Conservation (phyloP, 768 basidiomycete species). For the Nidularia pulvinata region DNA sequence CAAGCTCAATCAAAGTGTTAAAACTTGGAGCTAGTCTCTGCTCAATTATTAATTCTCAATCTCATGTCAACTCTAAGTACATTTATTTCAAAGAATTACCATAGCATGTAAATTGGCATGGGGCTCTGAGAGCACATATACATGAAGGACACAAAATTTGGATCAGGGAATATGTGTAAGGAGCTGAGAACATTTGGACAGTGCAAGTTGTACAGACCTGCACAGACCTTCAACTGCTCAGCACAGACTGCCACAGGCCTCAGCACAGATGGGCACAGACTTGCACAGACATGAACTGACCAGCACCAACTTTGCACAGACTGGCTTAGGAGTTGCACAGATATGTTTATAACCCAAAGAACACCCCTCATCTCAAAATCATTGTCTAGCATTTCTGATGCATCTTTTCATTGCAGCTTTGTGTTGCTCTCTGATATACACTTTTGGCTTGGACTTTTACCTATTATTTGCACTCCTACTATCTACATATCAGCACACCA, state of each 20-base stretch:
- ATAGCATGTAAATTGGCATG: not conserved
- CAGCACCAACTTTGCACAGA: not conserved
- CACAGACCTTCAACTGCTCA: not conserved
- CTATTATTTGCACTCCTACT: constrained; percentile 11
- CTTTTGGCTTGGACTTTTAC: constrained; percentile 1
- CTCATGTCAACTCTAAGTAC: not conserved
- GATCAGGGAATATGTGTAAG: not conserved
- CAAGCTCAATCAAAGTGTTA: no score
- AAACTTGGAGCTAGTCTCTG: not conserved
- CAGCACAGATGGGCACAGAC: not conserved
- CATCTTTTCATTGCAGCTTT: not conserved
- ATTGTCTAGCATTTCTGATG: no score
- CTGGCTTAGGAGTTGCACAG: not conserved
- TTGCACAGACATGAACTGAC: not conserved
- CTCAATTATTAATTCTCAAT: not conserved
- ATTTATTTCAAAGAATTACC: not conserved
- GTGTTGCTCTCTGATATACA: no score
- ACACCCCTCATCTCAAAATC: not conserved
- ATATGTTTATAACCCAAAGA: not conserved
- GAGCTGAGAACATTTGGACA: not conserved
- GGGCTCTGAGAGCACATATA: not conserved
- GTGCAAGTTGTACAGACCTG: not conserved
- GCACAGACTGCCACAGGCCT: not conserved
- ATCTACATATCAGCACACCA: constrained; percentile 9
- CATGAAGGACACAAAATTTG: not conserved